Percentiles rank a stretch among this genome's conserved stretches.
Conservation (phyloP, 208 protist species). For the Leishmania amazonensis region DNA sequence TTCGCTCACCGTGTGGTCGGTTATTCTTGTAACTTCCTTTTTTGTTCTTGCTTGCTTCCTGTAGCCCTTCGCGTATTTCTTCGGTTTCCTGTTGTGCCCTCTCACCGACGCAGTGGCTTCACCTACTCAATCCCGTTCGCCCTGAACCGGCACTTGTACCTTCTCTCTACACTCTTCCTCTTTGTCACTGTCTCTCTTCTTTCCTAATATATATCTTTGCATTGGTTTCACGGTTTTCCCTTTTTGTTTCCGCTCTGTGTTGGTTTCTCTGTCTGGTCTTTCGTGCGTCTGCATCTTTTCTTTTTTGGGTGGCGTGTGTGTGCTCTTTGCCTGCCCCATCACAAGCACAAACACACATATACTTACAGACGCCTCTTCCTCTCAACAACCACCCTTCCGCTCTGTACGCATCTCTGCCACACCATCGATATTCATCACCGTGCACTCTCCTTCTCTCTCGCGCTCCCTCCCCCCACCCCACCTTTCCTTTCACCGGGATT, state of each 20-base stretch:
- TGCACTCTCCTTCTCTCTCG: background rate
- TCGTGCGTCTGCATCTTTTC: background rate
- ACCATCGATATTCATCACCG: background rate
- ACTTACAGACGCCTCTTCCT: background rate
- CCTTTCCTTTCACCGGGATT: too few species aligned
- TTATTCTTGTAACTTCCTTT: background rate
- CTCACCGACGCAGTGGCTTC: background rate
- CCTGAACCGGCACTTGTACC: background rate
- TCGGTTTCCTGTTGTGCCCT: slow-evolving; percentile 1
- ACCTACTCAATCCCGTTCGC: background rate
- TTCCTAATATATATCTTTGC: background rate
- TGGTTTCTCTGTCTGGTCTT: background rate
- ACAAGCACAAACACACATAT: too few species aligned
- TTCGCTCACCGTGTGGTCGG: background rate
- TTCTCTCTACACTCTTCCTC: background rate
- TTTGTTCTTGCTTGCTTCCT: background rate
- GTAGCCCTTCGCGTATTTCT: background rate
- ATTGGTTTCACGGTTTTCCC: background rate
- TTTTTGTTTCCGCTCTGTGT: background rate
- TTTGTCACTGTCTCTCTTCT: background rate
- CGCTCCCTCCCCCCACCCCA: too few species aligned
- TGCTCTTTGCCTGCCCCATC: background rate
- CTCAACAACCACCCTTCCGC: background rate
- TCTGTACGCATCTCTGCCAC: background rate
- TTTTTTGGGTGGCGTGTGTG: background rate